Base-by-base conservation (phyloP, 2,329 filamentous ascomycete species). In the Fusarium coffeatum region DNA sequence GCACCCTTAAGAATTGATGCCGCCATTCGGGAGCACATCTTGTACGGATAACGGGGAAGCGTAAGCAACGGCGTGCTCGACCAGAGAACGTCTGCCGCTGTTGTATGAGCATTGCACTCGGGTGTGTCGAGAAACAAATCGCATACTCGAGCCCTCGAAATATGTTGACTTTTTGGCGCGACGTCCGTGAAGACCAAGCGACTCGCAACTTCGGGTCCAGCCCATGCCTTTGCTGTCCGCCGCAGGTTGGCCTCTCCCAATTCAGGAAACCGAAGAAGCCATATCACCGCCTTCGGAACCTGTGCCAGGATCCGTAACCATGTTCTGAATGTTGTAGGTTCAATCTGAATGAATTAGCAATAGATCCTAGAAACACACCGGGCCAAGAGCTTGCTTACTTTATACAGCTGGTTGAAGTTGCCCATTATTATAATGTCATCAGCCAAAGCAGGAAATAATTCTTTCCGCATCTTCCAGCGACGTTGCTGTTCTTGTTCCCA, bases 11-110 rank as follows among this genome's bases (percentile, higher is more conserved):
- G 85, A 59, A 99, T 98, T 13, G 93, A 97, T 9, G 96, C 94
- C 9, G 95, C 96, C 92, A 99, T 99, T 56, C 96, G 92, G 45
- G 93, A 97, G 80, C 96, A 99, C 96, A 99, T 99, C 81, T 99
- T 99, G 82, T 98, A 98, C 53, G 92, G 88, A 79, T 98, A 98
- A 37, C 96, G 89, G 13, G 96, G 94, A 30, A 96, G 85, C 0
- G 96, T 99, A 28, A 99, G 85, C 23, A 99, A 83, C 8, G 96
- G 96, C 1, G 96, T 98, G 73, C 94, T 97, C 55, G 93, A 97
- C 96, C 96, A 99, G 9, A 99, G 85, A 2, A 98, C 92, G 76
- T 99, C 96, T 15, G 96, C 97, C 3, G 96, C 96, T 3, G 96
- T 99, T 2, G 96, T 99, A 79, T 99, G 96, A 3, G 94, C 96